These are phyloP conservation scores for Uromyces viciae-fabae DNA, from an alignment of 1,284 basidiomycete genomes.

Conservation along the genomic window DNA sequence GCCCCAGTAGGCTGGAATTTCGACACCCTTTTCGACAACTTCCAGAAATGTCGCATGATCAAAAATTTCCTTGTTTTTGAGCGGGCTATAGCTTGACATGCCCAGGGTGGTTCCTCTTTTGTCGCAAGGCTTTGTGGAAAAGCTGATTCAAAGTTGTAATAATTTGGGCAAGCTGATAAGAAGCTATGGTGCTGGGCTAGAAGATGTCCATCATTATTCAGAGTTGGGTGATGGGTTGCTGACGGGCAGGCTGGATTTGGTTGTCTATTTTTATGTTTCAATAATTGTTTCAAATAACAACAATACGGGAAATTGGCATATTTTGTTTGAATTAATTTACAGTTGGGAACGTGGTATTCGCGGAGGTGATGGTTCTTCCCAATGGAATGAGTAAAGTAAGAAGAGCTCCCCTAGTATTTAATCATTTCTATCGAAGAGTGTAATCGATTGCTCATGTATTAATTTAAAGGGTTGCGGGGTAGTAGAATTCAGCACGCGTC, in stretches of 20 bases:
- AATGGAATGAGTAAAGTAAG: conserved; percentile 96
- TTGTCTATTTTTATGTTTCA: conserved; percentile 26
- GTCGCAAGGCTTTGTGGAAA: background rate
- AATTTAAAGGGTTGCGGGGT: conserved; percentile 63
- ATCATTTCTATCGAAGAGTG: background rate
- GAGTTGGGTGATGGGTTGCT: conserved; percentile 41
- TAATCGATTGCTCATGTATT: background rate
- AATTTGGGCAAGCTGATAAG: conserved; percentile 9
- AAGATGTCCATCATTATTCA: conserved; percentile 4
- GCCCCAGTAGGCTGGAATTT: background rate
- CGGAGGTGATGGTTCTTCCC: conserved; percentile 93
- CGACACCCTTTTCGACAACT: no score
- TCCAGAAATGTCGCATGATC: no score
- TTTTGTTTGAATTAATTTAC: conserved; percentile 22
- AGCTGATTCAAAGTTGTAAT: background rate
- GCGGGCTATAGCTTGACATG: background rate
- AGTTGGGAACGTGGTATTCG: conserved; percentile 79
- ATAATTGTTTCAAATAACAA: background rate
- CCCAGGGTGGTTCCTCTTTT: background rate
- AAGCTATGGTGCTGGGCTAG: background rate
- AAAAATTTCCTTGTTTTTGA: no score
- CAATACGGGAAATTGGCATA: conserved; percentile 16
- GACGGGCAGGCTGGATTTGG: conserved; percentile 45
- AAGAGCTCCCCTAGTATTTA: conserved; percentile 49
- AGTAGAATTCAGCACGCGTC: conserved; percentile 78